Base-by-base conservation (phyloP, 306 rosid species). In the Biancaea sappan region DNA sequence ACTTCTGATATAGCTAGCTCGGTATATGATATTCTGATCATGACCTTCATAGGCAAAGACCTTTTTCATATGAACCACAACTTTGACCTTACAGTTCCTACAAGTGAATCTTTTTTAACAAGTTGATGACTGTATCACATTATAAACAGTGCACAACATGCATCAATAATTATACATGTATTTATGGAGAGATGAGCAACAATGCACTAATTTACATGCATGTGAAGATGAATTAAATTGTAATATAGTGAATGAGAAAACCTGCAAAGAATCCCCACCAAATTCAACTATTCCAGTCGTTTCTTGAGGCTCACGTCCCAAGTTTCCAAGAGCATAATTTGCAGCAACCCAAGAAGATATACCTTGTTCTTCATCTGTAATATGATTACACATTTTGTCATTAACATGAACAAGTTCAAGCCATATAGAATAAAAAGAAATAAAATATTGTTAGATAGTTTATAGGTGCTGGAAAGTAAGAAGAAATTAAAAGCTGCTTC, bases 201-300 rank as follows among this genome's bases (percentile, higher is more conserved):
- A 40, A 59, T 32, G 51, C 22, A 66, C 28, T 18, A 18, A 21
- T 21, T 22, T 28, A 37, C 15, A 61, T 52, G 60, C 43, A 48
- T 43, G 25, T 15, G 6, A 26, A 66, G 35, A 61, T 22, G 21
- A 48, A 35, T 10, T 32, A 61, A 60, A 53, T 32, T 44, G 70
- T 26, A 50, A 44, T 10, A 66, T 71, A 32, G 86, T 71, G 78
- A 71, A 68, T 71, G 75, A 74, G 64, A 77, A 75, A 76, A 85
- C 90, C 87, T 86, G 90, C 81, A 83, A 80, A 77, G 87, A 86
- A 74, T 81, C 80, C 83, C 87, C 87, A 77, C 87, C 87, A 60
- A 86, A 81, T 74, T 83, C 85, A 86, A 86, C 85, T 43, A 83
- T 71, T 68, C 85, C 87, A 65, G 80, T 67, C 35, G 90, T 83